Conservation (phyloP, 2,329 filamentous ascomycete species). For the Colletotrichum ledebouriae region DNA sequence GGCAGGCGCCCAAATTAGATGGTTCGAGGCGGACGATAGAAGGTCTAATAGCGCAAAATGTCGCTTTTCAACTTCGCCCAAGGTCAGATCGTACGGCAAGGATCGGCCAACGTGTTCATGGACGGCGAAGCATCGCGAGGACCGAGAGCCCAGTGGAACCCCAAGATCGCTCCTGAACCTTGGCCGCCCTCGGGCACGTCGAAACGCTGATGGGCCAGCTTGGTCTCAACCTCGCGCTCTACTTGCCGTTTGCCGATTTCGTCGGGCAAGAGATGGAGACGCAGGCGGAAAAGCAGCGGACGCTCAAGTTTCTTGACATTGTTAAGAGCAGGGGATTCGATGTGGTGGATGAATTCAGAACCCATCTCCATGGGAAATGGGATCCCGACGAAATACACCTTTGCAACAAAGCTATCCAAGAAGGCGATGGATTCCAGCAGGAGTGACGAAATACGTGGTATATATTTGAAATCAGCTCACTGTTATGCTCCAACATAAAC, state of each 20-base stretch:
- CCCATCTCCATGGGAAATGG: slow-evolving; percentile 1
- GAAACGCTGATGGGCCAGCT: slow-evolving; percentile 5
- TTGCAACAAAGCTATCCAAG: not conserved
- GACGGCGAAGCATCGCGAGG: not conserved
- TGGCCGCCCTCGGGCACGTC: slow-evolving; percentile 5
- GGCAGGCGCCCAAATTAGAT: not conserved
- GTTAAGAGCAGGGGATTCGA: not conserved
- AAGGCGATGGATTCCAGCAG: not conserved
- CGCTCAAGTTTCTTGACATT: slow-evolving; percentile 17
- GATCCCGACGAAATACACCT: not conserved
- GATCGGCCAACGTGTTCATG: not conserved
- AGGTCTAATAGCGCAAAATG: too few species aligned
- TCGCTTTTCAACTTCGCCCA: too few species aligned
- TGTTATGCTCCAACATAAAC: too few species aligned
- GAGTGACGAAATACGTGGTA: too few species aligned
- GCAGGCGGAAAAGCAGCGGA: not conserved
- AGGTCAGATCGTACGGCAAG: not conserved
- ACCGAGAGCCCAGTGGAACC: not conserved
- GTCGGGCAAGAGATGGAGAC: slow-evolving; percentile 25
- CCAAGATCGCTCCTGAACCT: not conserved
- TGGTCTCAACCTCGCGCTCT: slow-evolving; percentile 10
- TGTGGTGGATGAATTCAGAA: slow-evolving; percentile 7
- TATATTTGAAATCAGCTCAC: too few species aligned
- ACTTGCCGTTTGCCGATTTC: slow-evolving; percentile 22
- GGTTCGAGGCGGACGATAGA: not conserved